phyloP scores from a whole-genome alignment of 345 rosid genomes.

The Odontarrhena argentea region DNA sequence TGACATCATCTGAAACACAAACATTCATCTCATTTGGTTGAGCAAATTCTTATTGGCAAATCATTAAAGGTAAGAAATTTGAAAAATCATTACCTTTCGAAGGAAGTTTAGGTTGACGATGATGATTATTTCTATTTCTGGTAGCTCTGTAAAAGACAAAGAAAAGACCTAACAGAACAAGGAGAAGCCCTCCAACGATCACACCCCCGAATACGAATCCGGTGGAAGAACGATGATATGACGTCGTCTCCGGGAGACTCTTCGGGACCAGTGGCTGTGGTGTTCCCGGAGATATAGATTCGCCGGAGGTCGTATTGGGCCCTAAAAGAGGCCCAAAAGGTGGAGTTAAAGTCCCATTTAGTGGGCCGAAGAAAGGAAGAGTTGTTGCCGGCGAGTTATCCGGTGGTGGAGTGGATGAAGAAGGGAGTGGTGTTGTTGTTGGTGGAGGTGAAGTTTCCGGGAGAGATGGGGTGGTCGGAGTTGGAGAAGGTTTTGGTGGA shows the following conservation, averaged over 20 bases:
- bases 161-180: conserved; percentile 40
- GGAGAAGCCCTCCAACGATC: conserved; percentile 36
- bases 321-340: conserved; percentile 25
- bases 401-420: conserved; percentile 35
- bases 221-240: conserved; percentile 36
- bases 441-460: conserved; percentile 32
- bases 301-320: conserved; percentile 34
- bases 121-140: conserved; percentile 28
- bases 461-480: conserved; percentile 29
- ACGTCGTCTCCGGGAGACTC: conserved; percentile 38
- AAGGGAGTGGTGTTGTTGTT: conserved; percentile 26
- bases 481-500: conserved; percentile 36
- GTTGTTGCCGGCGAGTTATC: conserved; percentile 32
- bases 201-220: conserved; percentile 38
- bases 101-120: conserved; percentile 21
- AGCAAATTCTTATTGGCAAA: background rate
- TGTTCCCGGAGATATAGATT: conserved; percentile 25
- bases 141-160: conserved; percentile 43
- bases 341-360: conserved; percentile 5
- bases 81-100: conserved; percentile 23
- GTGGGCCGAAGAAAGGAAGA: conserved; percentile 40
- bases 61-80: background rate
- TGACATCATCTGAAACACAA: conserved; percentile 11
- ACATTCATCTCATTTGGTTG: background rate
- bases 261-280: conserved; percentile 38